Evolutionary conservation across 192 early-diverging fungal genomes (phyloP).

Genomic region (Dissophora globulifera): DNA sequence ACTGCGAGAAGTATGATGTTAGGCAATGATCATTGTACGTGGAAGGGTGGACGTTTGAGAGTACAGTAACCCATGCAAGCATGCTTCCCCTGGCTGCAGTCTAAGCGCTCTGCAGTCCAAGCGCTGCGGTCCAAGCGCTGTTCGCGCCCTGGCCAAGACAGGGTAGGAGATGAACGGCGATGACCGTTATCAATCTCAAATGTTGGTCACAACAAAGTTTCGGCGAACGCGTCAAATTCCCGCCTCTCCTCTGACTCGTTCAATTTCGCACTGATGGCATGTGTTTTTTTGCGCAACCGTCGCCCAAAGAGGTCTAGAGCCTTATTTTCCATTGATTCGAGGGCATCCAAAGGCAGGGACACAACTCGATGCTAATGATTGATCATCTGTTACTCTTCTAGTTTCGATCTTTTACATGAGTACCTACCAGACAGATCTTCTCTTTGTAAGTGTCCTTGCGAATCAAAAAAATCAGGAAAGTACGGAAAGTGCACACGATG

Average conservation of each 20-base stretch:
- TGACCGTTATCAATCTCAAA: neutral
- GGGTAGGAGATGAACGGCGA: neutral
- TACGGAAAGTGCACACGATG: too few species aligned
- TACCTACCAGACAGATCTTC: slow-evolving; percentile 79
- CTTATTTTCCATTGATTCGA: neutral
- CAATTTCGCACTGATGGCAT: neutral
- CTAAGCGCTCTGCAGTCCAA: neutral
- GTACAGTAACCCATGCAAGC: too few species aligned
- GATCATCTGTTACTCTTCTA: neutral
- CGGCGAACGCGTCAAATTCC: neutral
- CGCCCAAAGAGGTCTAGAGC: neutral
- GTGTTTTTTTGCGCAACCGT: neutral
- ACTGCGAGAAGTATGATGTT: too few species aligned
- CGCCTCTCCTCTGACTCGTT: neutral
- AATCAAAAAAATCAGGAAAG: too few species aligned
- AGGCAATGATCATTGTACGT: neutral
- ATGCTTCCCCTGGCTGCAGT: too few species aligned
- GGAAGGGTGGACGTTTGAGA: neutral
- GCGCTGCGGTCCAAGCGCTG: neutral
- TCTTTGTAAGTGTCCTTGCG: slow-evolving; percentile 64
- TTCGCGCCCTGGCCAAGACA: too few species aligned
- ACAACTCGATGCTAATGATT: neutral
- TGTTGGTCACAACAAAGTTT: neutral
- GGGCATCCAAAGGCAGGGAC: neutral
- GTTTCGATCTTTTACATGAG: slow-evolving; percentile 81